Evolutionary conservation across 2,329 filamentous ascomycete genomes (phyloP), one percentile per base, ranked within the genome.

Genomic region (Mollisiaceae sp.): DNA sequence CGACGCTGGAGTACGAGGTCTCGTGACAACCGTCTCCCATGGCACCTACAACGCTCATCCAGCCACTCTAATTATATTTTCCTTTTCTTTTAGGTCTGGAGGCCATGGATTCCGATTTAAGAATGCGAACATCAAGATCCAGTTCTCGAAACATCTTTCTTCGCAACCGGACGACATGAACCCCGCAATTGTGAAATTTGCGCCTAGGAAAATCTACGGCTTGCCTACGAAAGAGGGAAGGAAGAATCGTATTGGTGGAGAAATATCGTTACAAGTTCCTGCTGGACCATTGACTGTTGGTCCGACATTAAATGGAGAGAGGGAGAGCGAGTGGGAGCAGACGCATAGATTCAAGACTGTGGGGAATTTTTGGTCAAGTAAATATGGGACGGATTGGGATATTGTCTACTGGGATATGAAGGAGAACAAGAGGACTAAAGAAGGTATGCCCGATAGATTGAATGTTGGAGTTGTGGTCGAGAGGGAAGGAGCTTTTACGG

Each of bases 81-180:
- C 66, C 27, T 69, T 81, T 0, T 79, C 79, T 3, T 58, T 69
- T 5, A 56, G 66, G 4, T 66, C 66, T 3, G 68, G 68, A 2
- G 57, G 62, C 20, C 68, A 68, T 14, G 66, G 61, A 1, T 68
- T 69, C 15, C 64, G 64, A 4, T 69, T 69, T 54, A 69, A 69
- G 18, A 65, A 67, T 14, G 63, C 68, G 2, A 69, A 61, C 39
- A 24, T 70, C 8, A 70, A 67, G 20, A 61, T 69, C 18, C 52
- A 20, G 3, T 65, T 70, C 45, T 62, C 65, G 6, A 63, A 59
- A n/a, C 67, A 62, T n/a, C 32, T 35, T 15, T 59, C 61, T 5
- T 50, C 56, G 11, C 32, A 45, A 24, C n/a, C 47, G 3, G 20
- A 56, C 8, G 54, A 59, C 22, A 20, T 22, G 8, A 59, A 22